Percentiles rank a stretch among this genome's conserved stretches.
phyloP scores from a whole-genome alignment of 768 basidiomycete genomes.

The Hydnomerulius pinastri region DNA sequence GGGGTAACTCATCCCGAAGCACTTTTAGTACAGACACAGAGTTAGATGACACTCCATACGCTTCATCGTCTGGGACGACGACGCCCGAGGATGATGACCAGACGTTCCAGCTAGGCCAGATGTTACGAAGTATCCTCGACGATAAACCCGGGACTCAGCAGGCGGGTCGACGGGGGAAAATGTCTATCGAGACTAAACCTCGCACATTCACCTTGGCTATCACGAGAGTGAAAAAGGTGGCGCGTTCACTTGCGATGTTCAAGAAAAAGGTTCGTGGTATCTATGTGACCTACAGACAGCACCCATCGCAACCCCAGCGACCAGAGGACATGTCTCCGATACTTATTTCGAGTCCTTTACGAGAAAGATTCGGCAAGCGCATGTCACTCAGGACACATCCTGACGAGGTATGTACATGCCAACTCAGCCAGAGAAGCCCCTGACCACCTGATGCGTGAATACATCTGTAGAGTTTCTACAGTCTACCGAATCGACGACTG shows the following conservation, averaged over 20 bases:
- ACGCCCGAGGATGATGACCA: conserved; percentile 32
- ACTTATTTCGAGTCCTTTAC: conserved; percentile 25
- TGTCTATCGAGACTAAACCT: conserved; percentile 9
- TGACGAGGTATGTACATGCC: conserved; percentile 25
- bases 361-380: conserved; percentile 32
- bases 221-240: conserved; percentile 24
- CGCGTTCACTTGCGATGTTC: conserved; percentile 19
- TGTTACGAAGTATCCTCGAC: conserved; percentile 5
- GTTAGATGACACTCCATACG: conserved; percentile 17
- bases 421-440: background rate
- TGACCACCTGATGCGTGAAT: background rate
- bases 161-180: conserved; percentile 2
- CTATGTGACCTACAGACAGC: background rate
- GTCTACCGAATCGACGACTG: conserved; percentile 30
- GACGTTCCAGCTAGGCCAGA: conserved; percentile 21
- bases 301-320: conserved; percentile 8
- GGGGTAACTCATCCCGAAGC: conserved; percentile 11
- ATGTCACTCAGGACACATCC: conserved; percentile 25
- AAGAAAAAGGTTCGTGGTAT: conserved; percentile 25
- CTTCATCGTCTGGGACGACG: conserved; percentile 29
- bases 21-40: conserved; percentile 25
- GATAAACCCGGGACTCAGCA: conserved; percentile 6
- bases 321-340: conserved; percentile 26
- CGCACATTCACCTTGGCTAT: conserved; percentile 18
- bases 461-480: conserved; percentile 24